Evolutionary conservation across 495 filamentous ascomycete genomes (phyloP).

Genomic region (Pyronema omphalodes): DNA sequence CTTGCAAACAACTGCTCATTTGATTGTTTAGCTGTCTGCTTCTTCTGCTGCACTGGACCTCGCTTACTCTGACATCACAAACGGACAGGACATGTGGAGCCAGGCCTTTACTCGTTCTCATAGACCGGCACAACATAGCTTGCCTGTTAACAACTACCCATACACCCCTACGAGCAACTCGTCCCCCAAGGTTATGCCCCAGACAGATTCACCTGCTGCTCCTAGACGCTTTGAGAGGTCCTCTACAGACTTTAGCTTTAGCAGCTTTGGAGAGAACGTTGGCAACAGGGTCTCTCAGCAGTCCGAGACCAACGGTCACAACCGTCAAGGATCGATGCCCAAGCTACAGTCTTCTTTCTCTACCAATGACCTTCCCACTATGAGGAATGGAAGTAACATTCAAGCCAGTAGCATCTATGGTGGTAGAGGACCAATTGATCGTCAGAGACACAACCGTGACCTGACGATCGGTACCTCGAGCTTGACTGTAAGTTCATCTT

Average conservation of each 20-base stretch:
- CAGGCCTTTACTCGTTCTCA: slow-evolving; percentile 24
- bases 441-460: slow-evolving; percentile 20
- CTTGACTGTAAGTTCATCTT: neutral
- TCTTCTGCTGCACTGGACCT: slow-evolving; percentile 70
- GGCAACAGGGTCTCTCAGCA: slow-evolving; percentile 12
- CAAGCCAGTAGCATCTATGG: slow-evolving; percentile 9
- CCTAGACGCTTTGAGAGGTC: slow-evolving; percentile 20
- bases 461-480: slow-evolving; percentile 13
- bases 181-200: slow-evolving; percentile 23
- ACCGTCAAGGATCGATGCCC: slow-evolving; percentile 25
- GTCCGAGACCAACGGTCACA: slow-evolving; percentile 10
- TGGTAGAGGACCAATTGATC: slow-evolving; percentile 15
- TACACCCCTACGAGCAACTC: slow-evolving; percentile 23
- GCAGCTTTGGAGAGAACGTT: slow-evolving; percentile 20
- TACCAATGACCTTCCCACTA: slow-evolving; percentile 72
- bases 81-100: slow-evolving; percentile 38
- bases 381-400: slow-evolving; percentile 34
- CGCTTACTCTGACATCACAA: slow-evolving; percentile 51
- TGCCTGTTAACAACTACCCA: slow-evolving; percentile 42
- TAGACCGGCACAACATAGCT: slow-evolving; percentile 54
- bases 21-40: slow-evolving; percentile 44
- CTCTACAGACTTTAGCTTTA: slow-evolving; percentile 18
- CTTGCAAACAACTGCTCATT: neutral
- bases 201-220: slow-evolving; percentile 23
- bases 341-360: slow-evolving; percentile 80